Evolutionary conservation across 306 rosid genomes (phyloP), one percentile per base, ranked within the genome.

Genomic region (Nissolia schottii): DNA sequence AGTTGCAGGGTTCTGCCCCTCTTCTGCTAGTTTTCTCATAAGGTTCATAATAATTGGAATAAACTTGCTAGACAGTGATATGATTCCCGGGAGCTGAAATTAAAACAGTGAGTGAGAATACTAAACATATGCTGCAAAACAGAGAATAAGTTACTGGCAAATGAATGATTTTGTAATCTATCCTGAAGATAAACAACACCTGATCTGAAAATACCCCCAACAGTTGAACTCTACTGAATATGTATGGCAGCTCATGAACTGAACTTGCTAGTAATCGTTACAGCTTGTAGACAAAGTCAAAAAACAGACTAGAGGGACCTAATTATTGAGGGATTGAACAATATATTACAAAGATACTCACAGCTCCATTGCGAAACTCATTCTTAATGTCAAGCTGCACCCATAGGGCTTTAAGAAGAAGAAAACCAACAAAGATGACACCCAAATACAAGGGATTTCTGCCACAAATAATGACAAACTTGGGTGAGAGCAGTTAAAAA

Each of bases 401-500:
- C 95, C 96, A 92, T 12, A 92, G 62, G 80, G 98, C 92, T 85
- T 88, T 86, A 37, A 64, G 0, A 14, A 92, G 89, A 63, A 92
- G 84, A 76, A 63, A 92, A 43, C 65, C 90, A 46, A 92, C 66
- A 70, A 92, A 92, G 64, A 92, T 80, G 62, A 89, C 38, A 18
- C 81, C 64, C 70, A 92, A 66, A 75, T 92, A 92, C 60, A 92
- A 82, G 49, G 98, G 98, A 72, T 92, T 92, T 86, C 98, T 92
- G 96, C 80, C 79, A 76, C 49, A 74, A 46, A 35, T 46, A 12
- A 51, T n/a, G 74, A 29, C 7, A 12, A 25, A 40, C 28, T 28
- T 34, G 60, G 29, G 78, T 81, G 29, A 80, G 80, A 73, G 57
- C 25, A 53, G 12, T 46, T 15, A 55, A 13, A 68, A 13, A 62